Evolutionary conservation across 2,329 filamentous ascomycete species (phyloP).

Genomic region (Colletotrichum ledebouriae): DNA sequence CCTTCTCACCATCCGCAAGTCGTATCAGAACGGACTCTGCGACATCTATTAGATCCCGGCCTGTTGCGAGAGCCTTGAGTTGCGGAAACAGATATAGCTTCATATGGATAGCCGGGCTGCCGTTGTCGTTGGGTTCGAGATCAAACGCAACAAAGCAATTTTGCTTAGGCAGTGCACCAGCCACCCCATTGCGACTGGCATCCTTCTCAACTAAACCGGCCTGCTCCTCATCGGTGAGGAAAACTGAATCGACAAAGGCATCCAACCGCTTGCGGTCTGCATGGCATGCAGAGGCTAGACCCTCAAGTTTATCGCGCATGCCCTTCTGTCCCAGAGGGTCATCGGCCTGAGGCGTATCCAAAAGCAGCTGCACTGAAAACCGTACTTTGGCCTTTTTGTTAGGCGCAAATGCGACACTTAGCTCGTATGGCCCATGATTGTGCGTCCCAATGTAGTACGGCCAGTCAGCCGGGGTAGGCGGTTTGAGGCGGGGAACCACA

Average conservation of each 20-base stretch:
- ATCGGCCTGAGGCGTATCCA: background rate
- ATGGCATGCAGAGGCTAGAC: background rate
- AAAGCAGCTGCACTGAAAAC: background rate
- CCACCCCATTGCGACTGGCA: background rate
- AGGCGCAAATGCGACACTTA: background rate
- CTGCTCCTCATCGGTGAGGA: background rate
- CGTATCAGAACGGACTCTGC: conserved; percentile 2
- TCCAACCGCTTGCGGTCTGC: conserved; percentile 3
- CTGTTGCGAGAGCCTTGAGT: conserved; percentile 27
- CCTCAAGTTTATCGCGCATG: background rate
- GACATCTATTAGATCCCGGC: background rate
- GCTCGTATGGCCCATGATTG: background rate
- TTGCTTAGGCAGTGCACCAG: background rate
- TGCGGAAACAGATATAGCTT: conserved; percentile 35
- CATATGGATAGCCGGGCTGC: conserved; percentile 6
- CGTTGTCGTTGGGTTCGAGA: background rate
- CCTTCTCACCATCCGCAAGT: conserved; percentile 5
- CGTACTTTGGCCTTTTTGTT: conserved; percentile 1
- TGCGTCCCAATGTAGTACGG: conserved; percentile 9
- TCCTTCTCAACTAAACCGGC: background rate
- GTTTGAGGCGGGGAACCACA: conserved; percentile 7
- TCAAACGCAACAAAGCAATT: background rate
- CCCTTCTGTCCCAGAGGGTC: background rate
- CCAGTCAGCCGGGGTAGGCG: conserved; percentile 6
- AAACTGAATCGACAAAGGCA: background rate